These are phyloP conservation scores for Corrigiola litoralis DNA, from an alignment of 179 eudicot genomes.

Conservation along the genomic window DNA sequence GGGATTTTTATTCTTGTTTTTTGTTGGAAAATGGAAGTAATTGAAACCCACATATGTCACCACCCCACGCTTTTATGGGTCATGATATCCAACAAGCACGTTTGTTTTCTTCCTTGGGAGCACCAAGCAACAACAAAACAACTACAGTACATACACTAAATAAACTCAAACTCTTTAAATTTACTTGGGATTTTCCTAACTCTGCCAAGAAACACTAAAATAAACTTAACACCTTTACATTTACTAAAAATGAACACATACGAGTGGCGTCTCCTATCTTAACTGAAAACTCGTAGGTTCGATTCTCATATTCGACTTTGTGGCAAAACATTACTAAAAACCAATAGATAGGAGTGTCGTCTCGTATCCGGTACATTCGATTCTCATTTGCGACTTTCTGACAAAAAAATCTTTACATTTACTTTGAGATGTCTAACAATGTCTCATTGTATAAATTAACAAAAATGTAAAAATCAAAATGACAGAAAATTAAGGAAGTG, in stretches of 20 bases:
- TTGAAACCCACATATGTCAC: constrained; percentile 17
- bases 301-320: no score
- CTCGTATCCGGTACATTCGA: no score
- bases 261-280: no score
- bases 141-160: neutral
- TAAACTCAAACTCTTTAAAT: constrained; percentile 1
- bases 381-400: no score
- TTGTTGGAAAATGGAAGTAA: constrained; percentile 7
- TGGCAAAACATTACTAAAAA: no score
- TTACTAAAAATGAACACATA: no score
- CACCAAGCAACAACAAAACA: neutral
- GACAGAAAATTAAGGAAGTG: neutral
- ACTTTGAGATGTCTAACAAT: no score
- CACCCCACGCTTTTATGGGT: constrained; percentile 50
- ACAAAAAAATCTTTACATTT: no score
- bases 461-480: constrained; percentile 1
- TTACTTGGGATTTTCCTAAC: neutral
- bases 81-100: constrained; percentile 70
- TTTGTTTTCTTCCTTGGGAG: constrained; percentile 45
- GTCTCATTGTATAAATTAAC: neutral
- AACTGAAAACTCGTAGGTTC: no score
- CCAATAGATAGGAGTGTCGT: no score
- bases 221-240: no score
- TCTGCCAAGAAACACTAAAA: neutral
- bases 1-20: no score